Conservation (phyloP, 768 basidiomycete species). For the Gyrodon lividus region DNA sequence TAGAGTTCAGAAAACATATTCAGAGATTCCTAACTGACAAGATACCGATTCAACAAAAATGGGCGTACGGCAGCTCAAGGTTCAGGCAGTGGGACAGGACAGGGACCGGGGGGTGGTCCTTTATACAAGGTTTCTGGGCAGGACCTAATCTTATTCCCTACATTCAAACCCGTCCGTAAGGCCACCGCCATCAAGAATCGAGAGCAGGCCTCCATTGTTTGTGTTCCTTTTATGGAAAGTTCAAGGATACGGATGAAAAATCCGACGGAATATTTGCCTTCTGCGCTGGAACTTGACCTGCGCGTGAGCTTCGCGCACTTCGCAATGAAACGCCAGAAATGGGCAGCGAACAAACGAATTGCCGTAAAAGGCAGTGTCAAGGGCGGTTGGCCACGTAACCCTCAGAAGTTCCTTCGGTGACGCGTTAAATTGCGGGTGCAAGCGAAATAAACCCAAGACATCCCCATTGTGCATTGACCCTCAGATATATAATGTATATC, state of each 20-base stretch:
- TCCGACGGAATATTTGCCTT: conserved; percentile 33
- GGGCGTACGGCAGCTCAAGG: conserved; percentile 39
- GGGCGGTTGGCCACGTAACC: conserved; percentile 35
- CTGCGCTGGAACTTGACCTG: conserved; percentile 33
- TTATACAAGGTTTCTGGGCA: conserved; percentile 36
- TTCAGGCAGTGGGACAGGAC: conserved; percentile 31
- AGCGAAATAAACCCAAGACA: conserved; percentile 28
- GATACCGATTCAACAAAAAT: conserved; percentile 30
- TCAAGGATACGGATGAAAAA: conserved; percentile 31
- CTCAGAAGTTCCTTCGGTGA: conserved; percentile 27
- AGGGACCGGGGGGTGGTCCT: conserved; percentile 32
- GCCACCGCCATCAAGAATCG: conserved; percentile 20
- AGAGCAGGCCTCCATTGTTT: conserved; percentile 31
- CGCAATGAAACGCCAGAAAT: conserved; percentile 31
- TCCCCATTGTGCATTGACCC: conserved; percentile 18
- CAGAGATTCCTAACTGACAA: conserved; percentile 22
- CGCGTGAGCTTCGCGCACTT: conserved; percentile 23
- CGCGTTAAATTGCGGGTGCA: conserved; percentile 31
- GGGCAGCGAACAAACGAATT: conserved; percentile 37
- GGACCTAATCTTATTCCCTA: conserved; percentile 31
- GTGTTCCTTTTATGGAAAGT: conserved; percentile 31
- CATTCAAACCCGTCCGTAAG: conserved; percentile 27
- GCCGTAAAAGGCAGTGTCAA: conserved; percentile 37
- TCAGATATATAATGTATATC: conserved; percentile 10
- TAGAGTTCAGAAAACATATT: conserved; percentile 30